phyloP scores from a whole-genome alignment of 768 basidiomycete species.

The Phanerochaete carnosa region DNA sequence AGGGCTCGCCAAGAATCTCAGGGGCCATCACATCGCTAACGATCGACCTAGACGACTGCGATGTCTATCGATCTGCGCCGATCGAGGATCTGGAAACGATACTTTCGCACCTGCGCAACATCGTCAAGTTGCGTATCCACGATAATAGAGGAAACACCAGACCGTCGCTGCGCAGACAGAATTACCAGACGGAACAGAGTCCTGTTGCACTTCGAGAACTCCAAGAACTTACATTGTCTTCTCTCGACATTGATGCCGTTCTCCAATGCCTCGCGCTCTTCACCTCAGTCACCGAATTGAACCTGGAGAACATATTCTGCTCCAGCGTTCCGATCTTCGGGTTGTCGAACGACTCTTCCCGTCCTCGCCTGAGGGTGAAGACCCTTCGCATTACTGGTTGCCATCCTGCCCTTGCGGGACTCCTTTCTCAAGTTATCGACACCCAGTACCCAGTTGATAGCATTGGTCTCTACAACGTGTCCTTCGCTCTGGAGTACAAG shows the following conservation, averaged over 20 bases:
- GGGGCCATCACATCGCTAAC: background rate
- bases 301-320: background rate
- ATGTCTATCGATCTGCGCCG: background rate
- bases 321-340: background rate
- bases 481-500: background rate
- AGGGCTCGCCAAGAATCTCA: background rate
- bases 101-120: background rate
- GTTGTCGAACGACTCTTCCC: background rate
- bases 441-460: background rate
- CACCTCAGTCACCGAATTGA: background rate
- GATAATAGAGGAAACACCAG: background rate
- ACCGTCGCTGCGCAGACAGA: background rate
- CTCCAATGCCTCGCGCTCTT: background rate
- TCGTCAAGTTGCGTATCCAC: background rate
- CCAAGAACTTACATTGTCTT: background rate
- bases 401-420: background rate
- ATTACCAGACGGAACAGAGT: background rate
- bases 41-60: background rate
- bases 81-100: background rate
- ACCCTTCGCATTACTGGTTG: background rate
- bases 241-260: background rate
- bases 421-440: background rate
- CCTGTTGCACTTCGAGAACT: background rate
- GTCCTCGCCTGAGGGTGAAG: background rate
- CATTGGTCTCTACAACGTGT: background rate